Conservation (phyloP, 352 stramenopile species). For the Phytophthora cryptogea region DNA sequence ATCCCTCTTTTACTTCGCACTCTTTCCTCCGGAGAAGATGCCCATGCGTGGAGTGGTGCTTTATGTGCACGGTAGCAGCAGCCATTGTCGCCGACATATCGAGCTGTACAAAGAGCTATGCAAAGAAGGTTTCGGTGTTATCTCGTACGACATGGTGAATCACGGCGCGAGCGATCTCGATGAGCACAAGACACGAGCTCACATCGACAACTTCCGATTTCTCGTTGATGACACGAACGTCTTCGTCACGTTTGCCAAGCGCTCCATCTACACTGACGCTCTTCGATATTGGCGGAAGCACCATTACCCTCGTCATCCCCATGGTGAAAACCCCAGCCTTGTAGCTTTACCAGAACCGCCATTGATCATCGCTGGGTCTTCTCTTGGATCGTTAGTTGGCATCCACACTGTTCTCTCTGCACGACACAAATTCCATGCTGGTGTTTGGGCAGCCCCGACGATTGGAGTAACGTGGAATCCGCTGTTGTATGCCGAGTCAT, state of each 20-base stretch:
- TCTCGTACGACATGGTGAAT: slow-evolving; percentile 53
- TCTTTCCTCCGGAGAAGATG: slow-evolving; percentile 37
- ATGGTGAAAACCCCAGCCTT: slow-evolving; percentile 17
- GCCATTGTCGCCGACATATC: slow-evolving; percentile 51
- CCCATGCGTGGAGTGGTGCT: slow-evolving; percentile 50
- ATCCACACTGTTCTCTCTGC: slow-evolving; percentile 56
- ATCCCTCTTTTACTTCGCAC: slow-evolving; percentile 45
- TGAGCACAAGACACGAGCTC: slow-evolving; percentile 37
- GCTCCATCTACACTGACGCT: slow-evolving; percentile 33
- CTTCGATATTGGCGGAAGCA: slow-evolving; percentile 34
- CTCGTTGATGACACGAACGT: slow-evolving; percentile 58
- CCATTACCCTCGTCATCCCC: slow-evolving; percentile 20
- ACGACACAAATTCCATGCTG: slow-evolving; percentile 52
- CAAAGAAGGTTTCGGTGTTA: slow-evolving; percentile 45
- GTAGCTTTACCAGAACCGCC: slow-evolving; percentile 30
- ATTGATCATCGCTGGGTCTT: slow-evolving; percentile 62
- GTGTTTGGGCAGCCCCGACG: slow-evolving; percentile 52
- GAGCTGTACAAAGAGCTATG: slow-evolving; percentile 50
- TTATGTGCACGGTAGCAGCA: slow-evolving; percentile 49
- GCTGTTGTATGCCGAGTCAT: slow-evolving; percentile 39
- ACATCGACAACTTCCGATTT: slow-evolving; percentile 43
- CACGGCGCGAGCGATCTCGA: slow-evolving; percentile 56
- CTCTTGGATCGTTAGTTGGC: slow-evolving; percentile 58
- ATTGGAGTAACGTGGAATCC: slow-evolving; percentile 56
- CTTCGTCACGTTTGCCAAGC: slow-evolving; percentile 49